phyloP scores from a whole-genome alignment of 495 filamentous ascomycete species.

The Elaphomyces granulatus region DNA sequence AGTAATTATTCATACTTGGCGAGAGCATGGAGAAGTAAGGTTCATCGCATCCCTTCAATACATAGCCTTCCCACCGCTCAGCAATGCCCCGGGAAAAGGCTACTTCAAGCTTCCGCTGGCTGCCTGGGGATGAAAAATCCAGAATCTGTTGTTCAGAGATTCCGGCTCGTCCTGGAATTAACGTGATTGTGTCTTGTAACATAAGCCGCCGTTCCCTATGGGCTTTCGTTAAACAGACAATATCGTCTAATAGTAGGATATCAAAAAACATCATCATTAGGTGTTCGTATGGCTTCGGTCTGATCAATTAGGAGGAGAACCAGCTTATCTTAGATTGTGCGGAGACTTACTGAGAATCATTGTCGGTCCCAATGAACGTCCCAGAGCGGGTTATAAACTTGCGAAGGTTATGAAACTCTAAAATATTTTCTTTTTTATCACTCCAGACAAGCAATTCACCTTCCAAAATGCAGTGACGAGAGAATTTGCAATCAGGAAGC shows the following conservation, averaged over 20 bases:
- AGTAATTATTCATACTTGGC: constrained; percentile 15
- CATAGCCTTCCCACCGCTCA: constrained; percentile 55
- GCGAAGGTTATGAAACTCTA: constrained; percentile 65
- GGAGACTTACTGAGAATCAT: constrained; percentile 51
- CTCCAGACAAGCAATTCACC: constrained; percentile 71
- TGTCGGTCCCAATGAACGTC: constrained; percentile 45
- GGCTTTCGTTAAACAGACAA: constrained; percentile 43
- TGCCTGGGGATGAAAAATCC: constrained; percentile 38
- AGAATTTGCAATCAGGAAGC: constrained; percentile 38
- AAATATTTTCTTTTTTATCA: constrained; percentile 42
- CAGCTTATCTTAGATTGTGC: neutral
- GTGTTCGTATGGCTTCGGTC: constrained; percentile 54
- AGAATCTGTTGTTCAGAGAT: constrained; percentile 47
- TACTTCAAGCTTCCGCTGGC: constrained; percentile 35
- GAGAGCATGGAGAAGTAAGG: constrained; percentile 53
- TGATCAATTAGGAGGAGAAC: constrained; percentile 14
- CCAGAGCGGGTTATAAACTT: constrained; percentile 68
- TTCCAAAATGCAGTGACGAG: constrained; percentile 56
- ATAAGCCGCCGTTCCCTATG: constrained; percentile 46
- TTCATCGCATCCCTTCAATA: constrained; percentile 64
- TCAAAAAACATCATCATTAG: constrained; percentile 80
- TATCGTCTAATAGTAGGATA: constrained; percentile 54
- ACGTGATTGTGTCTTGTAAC: constrained; percentile 42
- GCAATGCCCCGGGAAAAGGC: constrained; percentile 53
- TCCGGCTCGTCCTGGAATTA: constrained; percentile 42